phyloP scores from a whole-genome alignment of 2,329 filamentous ascomycete genomes.

The Cytospora piceae region DNA sequence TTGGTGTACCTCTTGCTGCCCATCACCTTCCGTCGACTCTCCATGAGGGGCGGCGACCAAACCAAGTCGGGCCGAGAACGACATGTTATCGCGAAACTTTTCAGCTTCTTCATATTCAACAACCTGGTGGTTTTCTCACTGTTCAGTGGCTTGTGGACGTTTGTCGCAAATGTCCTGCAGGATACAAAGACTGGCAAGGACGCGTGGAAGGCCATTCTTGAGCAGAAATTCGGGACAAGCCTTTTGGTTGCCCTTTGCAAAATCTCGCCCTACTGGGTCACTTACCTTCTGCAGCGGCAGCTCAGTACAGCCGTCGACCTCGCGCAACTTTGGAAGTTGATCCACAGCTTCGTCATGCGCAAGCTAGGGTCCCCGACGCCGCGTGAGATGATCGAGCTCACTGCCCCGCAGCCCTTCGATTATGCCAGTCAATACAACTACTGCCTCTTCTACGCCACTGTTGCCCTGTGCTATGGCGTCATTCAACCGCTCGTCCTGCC shows the following conservation, averaged over 20 bases:
- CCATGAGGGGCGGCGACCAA: constrained; percentile 80
- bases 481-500: constrained; percentile 87
- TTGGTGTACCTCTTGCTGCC: constrained; percentile 86
- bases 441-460: constrained; percentile 91
- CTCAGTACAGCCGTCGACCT: constrained; percentile 92
- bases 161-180: constrained; percentile 67
- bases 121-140: constrained; percentile 93
- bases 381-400: constrained; percentile 87
- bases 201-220: constrained; percentile 70
- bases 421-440: constrained; percentile 99
- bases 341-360: constrained; percentile 83
- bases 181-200: constrained; percentile 59
- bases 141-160: constrained; percentile 81
- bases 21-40: constrained; percentile 86
- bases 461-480: constrained; percentile 81
- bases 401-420: constrained; percentile 89
- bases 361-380: constrained; percentile 88
- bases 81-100: constrained; percentile 88
- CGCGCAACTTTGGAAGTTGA: constrained; percentile 81
- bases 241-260: constrained; percentile 77
- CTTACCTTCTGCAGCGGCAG: constrained; percentile 90
- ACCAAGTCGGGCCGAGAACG: constrained; percentile 92
- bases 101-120: constrained; percentile 97
- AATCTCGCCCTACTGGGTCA: constrained; percentile 91
- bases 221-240: constrained; percentile 63